phyloP scores from a whole-genome alignment of 805 yeast species.

The Lipomyces yamadae region DNA sequence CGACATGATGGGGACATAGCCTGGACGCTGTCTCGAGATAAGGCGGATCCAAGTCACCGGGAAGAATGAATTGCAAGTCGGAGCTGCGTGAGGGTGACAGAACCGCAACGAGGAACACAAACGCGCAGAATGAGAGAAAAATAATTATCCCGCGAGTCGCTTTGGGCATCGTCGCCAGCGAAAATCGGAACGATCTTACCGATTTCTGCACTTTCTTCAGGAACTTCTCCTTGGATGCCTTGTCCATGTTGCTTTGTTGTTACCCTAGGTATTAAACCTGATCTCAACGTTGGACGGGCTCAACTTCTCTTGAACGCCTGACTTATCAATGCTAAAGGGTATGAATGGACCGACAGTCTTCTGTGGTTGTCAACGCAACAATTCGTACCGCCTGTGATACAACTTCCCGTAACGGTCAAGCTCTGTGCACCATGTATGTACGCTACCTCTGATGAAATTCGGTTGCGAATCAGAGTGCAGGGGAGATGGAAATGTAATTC shows the following conservation, averaged over 20 bases:
- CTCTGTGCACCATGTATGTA: background rate
- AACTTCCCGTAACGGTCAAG: background rate
- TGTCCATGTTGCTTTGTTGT: conserved; percentile 1
- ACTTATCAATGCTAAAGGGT: background rate
- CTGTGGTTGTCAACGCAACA: background rate
- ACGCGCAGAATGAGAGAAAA: background rate
- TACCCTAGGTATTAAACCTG: background rate
- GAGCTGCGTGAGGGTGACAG: conserved; percentile 7
- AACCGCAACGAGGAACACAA: conserved; percentile 17
- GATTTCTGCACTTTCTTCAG: conserved; percentile 20
- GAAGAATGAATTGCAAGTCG: conserved; percentile 11
- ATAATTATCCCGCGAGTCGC: conserved; percentile 15
- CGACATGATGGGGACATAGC: conserved; percentile 28
- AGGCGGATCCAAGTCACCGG: conserved; percentile 35
- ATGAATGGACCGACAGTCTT: background rate
- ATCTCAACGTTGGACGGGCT: background rate
- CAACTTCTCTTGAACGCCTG: background rate
- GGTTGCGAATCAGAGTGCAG: background rate
- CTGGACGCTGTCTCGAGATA: conserved; percentile 27
- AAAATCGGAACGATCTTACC: conserved; percentile 26
- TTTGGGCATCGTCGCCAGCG: conserved; percentile 19
- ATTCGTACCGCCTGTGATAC: background rate
- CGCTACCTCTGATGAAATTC: background rate
- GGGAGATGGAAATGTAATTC: background rate
- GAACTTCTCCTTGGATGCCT: background rate